Base-by-base conservation (phyloP, 441 rosid genomes). In the Bruguiera hainesii region DNA sequence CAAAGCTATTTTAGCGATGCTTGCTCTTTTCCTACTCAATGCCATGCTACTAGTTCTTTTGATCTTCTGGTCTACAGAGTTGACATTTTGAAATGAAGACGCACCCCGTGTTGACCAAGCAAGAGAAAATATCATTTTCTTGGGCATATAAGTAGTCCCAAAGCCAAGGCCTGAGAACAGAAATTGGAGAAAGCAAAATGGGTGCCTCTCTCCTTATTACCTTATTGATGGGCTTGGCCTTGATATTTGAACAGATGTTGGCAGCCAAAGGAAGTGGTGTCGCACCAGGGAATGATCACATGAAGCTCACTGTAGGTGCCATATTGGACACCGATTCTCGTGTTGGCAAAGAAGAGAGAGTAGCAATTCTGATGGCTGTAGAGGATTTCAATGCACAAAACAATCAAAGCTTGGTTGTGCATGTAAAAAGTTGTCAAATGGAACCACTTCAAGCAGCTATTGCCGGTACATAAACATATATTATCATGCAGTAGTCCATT, bases 311-410 rank as follows among this genome's bases (percentile, higher is more conserved):
- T 29, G 7, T 51, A 2, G 69, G 76, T n/a, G 76, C 74, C 46
- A 66, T 76, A 30, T 19, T 69, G 3, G 66, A 77, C 46, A 11
- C 10, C 7, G 42, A 30, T 31, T 69, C 68, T 21, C 68, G 77
- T 5, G 42, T 57, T 48, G 80, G 80, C 37, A 69, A 72, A 69
- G 80, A 76, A 29, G 56, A 69, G 65, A 66, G 25, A 49, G 62
- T 65, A 13, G 76, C 71, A 1, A 68, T 72, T 66, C 23, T 52
- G 60, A 61, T 67, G 56, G 79, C 79, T 7, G 11, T 52, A 7
- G 58, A 71, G 18, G 69, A 71, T 21, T 30, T 71, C 31, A 50
- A 63, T 9, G 46, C 15, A 9, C 1, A 21, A 2, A 1, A 16
- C 6, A 62, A 63, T 67, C 65, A 50, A 8, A 67, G 52, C 31